These are phyloP conservation scores for Penicillium oxalicum DNA, from an alignment of 2,329 filamentous ascomycete species.

Conservation along the genomic window DNA sequence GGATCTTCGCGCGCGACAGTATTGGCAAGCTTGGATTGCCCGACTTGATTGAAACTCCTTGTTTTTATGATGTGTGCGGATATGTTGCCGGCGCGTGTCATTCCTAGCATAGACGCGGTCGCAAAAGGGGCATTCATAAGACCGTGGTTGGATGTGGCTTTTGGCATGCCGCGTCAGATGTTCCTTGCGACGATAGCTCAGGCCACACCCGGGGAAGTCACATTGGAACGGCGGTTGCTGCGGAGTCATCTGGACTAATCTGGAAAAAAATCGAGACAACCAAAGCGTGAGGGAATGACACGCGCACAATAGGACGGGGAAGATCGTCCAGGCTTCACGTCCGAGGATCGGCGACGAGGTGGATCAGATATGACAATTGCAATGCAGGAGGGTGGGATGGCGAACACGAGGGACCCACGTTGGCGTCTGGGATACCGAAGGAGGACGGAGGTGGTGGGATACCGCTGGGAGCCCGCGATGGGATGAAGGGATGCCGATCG, in stretches of 20 bases:
- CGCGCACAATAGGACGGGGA: too few species aligned
- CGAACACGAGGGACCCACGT: not conserved
- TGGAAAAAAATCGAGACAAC: not conserved
- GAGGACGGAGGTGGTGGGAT: not conserved
- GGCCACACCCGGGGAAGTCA: constrained; percentile 5
- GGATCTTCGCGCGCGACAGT: constrained; percentile 10
- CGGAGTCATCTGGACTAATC: not conserved
- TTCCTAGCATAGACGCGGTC: constrained; percentile 13
- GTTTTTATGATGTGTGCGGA: constrained; percentile 13
- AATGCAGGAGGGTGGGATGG: too few species aligned
- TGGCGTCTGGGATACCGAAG: not conserved
- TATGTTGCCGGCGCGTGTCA: constrained; percentile 17
- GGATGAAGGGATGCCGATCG: not conserved
- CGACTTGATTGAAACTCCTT: constrained; percentile 5
- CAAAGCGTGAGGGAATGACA: not conserved
- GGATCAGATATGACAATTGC: too few species aligned
- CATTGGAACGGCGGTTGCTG: constrained; percentile 4
- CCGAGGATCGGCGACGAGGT: too few species aligned
- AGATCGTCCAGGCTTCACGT: too few species aligned
- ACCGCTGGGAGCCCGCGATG: not conserved
- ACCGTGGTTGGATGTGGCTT: constrained; percentile 4
- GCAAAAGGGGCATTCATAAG: constrained; percentile 13
- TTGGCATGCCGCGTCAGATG: constrained; percentile 14
- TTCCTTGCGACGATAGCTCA: constrained; percentile 16
- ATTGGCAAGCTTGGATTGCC: constrained; percentile 10